A percentile compares a stretch with the other conserved stretches of the same genome.
phyloP scores from a whole-genome alignment of 1,284 basidiomycete genomes.

The Marasmius tenuissimus region DNA sequence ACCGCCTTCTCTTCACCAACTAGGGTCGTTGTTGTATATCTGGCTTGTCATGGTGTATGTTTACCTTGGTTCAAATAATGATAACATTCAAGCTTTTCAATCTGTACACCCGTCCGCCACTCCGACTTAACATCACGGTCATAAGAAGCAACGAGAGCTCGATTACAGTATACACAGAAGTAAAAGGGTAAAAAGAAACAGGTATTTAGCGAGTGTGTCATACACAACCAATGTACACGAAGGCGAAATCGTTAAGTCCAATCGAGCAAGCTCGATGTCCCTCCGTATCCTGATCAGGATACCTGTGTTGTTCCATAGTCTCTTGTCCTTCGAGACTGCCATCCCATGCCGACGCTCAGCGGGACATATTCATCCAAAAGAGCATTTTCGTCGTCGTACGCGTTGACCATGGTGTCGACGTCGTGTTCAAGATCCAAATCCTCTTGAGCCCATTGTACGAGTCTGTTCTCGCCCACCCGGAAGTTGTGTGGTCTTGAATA shows the following conservation, averaged over 20 bases:
- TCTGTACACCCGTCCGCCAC: too few relatives aligned
- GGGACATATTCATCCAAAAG: slow-evolving; percentile 11
- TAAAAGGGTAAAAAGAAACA: too few relatives aligned
- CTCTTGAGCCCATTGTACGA: slow-evolving; percentile 12
- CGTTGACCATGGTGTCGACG: slow-evolving; percentile 11
- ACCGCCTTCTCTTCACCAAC: slow-evolving; percentile 19
- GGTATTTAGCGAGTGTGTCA: too few relatives aligned
- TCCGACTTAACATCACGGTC: too few relatives aligned
- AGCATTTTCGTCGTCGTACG: slow-evolving; percentile 3
- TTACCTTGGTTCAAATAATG: too few relatives aligned
- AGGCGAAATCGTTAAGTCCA: not conserved
- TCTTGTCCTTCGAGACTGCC: slow-evolving; percentile 3
- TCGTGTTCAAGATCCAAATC: slow-evolving; percentile 7
- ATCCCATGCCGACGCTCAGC: slow-evolving; percentile 10
- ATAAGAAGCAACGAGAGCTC: too few relatives aligned
- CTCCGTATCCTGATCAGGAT: not conserved
- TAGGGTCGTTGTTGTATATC: not conserved
- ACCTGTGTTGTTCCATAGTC: slow-evolving; percentile 2
- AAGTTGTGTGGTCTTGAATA: not conserved
- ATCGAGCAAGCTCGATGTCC: not conserved
- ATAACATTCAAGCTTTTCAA: too few relatives aligned
- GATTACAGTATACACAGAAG: too few relatives aligned
- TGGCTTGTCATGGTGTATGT: not conserved
- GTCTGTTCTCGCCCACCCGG: slow-evolving; percentile 5
- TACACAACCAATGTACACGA: not conserved